Conservation (phyloP, 257 asterid genomes). For the Nyctanthes arbortristis region DNA sequence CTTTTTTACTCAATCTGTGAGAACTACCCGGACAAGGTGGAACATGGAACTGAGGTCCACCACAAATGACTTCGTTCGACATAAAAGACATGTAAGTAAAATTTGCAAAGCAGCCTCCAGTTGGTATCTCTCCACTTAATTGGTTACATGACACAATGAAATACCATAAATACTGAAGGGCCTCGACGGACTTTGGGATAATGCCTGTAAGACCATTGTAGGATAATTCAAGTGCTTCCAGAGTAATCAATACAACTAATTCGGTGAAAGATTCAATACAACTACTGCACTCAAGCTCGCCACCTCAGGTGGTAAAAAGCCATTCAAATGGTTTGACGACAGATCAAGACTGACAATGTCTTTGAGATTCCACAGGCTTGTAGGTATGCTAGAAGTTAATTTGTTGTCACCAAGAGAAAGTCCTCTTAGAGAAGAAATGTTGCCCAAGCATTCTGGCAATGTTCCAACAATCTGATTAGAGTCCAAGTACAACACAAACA, state of each 20-base stretch:
- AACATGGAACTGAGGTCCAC: neutral
- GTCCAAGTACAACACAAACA: neutral
- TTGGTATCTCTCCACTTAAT: slow-evolving; percentile 21
- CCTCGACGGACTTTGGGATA: neutral
- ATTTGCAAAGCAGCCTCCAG: slow-evolving; percentile 8
- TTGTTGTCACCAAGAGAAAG: neutral
- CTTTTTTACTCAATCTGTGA: neutral
- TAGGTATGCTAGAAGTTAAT: too few relatives aligned
- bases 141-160: slow-evolving; percentile 17
- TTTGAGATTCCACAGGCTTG: slow-evolving; percentile 5
- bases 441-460: slow-evolving; percentile 18
- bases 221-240: neutral
- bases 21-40: slow-evolving; percentile 9
- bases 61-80: slow-evolving; percentile 18
- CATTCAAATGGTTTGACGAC: slow-evolving; percentile 2
- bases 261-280: neutral
- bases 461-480: too few relatives aligned
- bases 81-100: too few relatives aligned
- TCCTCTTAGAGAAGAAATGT: neutral
- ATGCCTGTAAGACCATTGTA: slow-evolving; percentile 12
- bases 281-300: neutral
- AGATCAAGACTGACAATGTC: neutral
- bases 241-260: slow-evolving; percentile 10
- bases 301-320: too few relatives aligned
- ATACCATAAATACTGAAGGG: neutral